Base-by-base conservation (phyloP, 2,329 filamentous ascomycete genomes). In the Microdochium nivale region DNA sequence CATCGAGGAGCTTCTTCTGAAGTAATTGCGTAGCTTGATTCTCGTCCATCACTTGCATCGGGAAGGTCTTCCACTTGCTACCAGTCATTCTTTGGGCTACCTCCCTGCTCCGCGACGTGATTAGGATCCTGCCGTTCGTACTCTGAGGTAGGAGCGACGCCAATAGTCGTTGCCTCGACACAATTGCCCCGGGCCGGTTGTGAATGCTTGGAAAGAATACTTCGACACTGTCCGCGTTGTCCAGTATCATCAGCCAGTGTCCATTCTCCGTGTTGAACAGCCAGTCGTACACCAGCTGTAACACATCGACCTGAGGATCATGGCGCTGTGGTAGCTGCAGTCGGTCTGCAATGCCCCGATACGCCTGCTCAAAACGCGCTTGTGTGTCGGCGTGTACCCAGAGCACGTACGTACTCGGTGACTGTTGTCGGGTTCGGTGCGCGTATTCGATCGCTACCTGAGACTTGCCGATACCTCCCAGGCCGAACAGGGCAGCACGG, bases 401-500 rank as follows among this genome's bases (percentile, higher is more conserved):
- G 46, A 48, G 27, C 23, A 48, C 46, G 46, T 48, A 48, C 23
- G 46, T 48, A 30, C 27, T 30, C 23, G 23, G 46, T 9, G 46
- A 48, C 13, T 19, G 25, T 8, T 27, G 21, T 47, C 43, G 27
- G 13, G 27, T 30, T 30, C 27, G 27, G 27, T 30, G 27, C 27
- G 27, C 27, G 27, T 30, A 30, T 11, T 30, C 19, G 7, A 47
- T 47, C n/a, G 43, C 43, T 21, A 47, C n/a, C 21, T 47, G 43
- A 3, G 43, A 47, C 21, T 47, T 47, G 13, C 43, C 62, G 21
- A 63, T 52, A 32, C 61, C 61, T 13, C 61, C 59, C 25, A 59
- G 51, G 30, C 62, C 61, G 8, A 62, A 55, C 4, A 65, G 59
- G 13, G 60, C 61, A 43, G 47, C 49, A 5, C 61, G 54, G 27